These are phyloP conservation scores for Eucalyptus sp. DNA, from an alignment of 345 rosid species.

Conservation along the genomic window DNA sequence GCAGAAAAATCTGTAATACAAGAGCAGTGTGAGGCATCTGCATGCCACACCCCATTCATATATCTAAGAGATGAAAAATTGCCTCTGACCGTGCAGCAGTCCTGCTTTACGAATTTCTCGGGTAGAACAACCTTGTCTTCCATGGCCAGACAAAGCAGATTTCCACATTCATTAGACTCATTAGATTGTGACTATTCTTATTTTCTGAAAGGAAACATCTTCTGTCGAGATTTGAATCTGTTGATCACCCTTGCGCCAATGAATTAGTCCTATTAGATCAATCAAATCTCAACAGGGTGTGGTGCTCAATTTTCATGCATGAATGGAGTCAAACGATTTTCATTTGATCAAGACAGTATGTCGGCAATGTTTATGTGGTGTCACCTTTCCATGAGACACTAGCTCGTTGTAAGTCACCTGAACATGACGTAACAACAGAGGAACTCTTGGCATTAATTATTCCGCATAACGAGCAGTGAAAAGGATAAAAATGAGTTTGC, in stretches of 20 bases:
- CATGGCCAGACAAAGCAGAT: background rate
- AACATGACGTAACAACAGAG: background rate
- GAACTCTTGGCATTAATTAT: background rate
- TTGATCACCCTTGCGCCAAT: background rate
- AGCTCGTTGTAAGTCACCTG: background rate
- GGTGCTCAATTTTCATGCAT: background rate
- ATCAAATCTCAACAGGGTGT: background rate
- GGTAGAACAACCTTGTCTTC: background rate
- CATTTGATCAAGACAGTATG: background rate
- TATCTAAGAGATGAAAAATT: background rate
- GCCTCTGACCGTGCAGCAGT: background rate
- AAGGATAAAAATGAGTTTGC: background rate
- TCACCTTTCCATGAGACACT: background rate
- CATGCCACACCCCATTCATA: background rate
- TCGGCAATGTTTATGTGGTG: background rate
- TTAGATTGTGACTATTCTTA: background rate
- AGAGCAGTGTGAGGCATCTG: background rate
- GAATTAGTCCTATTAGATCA: background rate
- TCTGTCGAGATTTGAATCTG: background rate
- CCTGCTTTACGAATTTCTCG: background rate
- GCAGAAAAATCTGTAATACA: background rate
- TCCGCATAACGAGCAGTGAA: background rate
- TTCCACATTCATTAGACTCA: background rate
- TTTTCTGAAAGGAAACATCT: background rate
- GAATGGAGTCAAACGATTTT: background rate